Evolutionary conservation across 805 yeast species (phyloP), one percentile per base, ranked within the genome.

Genomic region (Priceomyces medius): DNA sequence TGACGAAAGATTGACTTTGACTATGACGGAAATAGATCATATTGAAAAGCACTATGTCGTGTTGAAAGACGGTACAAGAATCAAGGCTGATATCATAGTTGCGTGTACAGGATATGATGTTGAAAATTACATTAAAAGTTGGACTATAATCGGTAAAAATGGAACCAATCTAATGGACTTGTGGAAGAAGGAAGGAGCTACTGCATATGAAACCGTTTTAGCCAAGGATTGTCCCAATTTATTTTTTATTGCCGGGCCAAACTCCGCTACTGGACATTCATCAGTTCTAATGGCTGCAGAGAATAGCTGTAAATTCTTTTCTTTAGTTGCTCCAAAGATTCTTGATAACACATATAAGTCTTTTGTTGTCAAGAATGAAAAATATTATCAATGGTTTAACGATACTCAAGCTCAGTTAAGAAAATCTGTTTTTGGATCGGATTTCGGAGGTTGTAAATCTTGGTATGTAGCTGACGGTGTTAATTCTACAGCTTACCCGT

Each of bases 41-140:
- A 50, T 68, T 16, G 59, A 55, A 18, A 62, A 58, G 33, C 42
- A 65, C 37, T 50, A 58, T 8, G 57, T 68, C 9, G 47, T 64
- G 16, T 49, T 67, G 42, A 51, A 46, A 9, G 47, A 54, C 21
- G 71, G 71, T 2, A 41, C 48, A 18, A 50, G 48, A 26, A 18
- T 66, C 8, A 51, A 58, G 31, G 69, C 65, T 12, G 74, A 68
- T 46, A 58, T 66, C 10, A 63, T 68, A 28, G 66, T 66, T 17
- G 73, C 73, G 3, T 68, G 74, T 50, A 67, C 73, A 20, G 74
- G 74, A 2, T 68, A 68, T 47, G 53, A 64, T 42, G 16, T 68
- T 14, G 12, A 33, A 16, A 47, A 49, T 32, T 45, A 58, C 27
- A 48, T 50, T 31, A 10, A 23, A 8, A 50, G 54, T 3, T 54